phyloP scores from a whole-genome alignment of 352 stramenopile species.

The Globisporangium splendens region DNA sequence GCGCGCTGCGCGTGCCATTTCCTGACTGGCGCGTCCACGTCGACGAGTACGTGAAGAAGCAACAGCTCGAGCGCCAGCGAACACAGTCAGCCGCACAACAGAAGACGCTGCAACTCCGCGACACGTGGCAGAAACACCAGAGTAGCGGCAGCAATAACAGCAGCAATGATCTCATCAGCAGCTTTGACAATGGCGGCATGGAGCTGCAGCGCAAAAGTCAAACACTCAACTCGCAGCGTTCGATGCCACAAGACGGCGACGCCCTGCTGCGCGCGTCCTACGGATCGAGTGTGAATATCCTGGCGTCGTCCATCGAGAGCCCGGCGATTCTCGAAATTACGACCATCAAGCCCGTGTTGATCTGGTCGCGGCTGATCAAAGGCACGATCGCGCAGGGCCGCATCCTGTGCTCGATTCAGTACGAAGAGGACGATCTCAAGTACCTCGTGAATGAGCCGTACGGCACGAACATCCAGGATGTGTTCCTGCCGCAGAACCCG shows the following conservation, averaged over 20 bases:
- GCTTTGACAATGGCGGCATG: background rate
- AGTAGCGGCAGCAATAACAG: no score
- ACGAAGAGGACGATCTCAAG: conserved; percentile 64
- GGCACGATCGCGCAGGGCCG: conserved; percentile 50
- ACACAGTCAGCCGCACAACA: conserved; percentile 8
- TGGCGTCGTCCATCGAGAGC: no score
- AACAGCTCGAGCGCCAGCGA: conserved; percentile 28
- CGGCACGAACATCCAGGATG: conserved; percentile 70
- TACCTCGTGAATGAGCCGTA: conserved; percentile 67
- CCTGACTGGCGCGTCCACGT: conserved; percentile 59
- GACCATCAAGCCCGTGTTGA: conserved; percentile 53
- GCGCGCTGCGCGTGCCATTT: conserved; percentile 65
- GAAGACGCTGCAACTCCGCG: conserved; percentile 23
- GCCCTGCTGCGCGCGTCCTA: conserved; percentile 1
- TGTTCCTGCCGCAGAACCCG: conserved; percentile 79
- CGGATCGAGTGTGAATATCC: no score
- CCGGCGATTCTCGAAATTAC: conserved; percentile 1
- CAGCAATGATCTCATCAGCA: background rate
- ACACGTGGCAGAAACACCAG: conserved; percentile 15
- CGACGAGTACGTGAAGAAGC: conserved; percentile 33
- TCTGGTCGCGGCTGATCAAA: conserved; percentile 75
- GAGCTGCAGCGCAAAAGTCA: conserved; percentile 29
- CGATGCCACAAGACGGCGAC: conserved; percentile 7
- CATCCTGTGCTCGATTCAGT: conserved; percentile 71
- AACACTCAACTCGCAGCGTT: conserved; percentile 29